Conservation (phyloP, 495 filamentous ascomycete genomes). For the Monascus purpureus region DNA sequence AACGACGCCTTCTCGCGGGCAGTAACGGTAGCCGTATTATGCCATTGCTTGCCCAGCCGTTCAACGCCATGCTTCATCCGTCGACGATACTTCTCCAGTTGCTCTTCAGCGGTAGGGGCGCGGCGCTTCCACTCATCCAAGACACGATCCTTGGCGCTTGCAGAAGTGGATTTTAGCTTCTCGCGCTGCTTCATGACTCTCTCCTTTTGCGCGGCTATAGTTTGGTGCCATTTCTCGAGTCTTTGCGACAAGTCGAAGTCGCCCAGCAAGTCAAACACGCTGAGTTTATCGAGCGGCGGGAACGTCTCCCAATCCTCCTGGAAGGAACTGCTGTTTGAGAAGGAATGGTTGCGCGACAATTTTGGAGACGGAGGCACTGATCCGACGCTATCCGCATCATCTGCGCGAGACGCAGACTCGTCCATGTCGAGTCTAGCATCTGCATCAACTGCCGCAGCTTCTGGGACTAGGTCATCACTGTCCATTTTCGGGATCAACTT, state of each 20-base stretch:
- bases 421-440: constrained; percentile 14
- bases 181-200: constrained; percentile 72
- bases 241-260: constrained; percentile 82
- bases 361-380: constrained; percentile 23
- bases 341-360: constrained; percentile 59
- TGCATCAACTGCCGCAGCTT: constrained; percentile 10
- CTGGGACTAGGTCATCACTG: constrained; percentile 14
- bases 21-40: constrained; percentile 74
- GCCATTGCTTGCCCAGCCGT: constrained; percentile 72
- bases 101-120: constrained; percentile 75
- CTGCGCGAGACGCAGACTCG: constrained; percentile 5
- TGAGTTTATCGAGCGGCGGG: constrained; percentile 81
- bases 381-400: constrained; percentile 10
- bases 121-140: constrained; percentile 79
- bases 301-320: constrained; percentile 83
- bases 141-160: constrained; percentile 53
- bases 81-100: constrained; percentile 77
- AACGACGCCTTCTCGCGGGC: constrained; percentile 89
- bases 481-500: constrained; percentile 13
- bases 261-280: constrained; percentile 84
- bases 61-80: constrained; percentile 84
- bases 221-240: constrained; percentile 74
- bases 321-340: constrained; percentile 62
- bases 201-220: constrained; percentile 65
- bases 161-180: constrained; percentile 46